A percentile compares a stretch with the other conserved stretches of the same genome.
phyloP scores from a whole-genome alignment of 257 asterid genomes.

The Petunia axillaris region DNA sequence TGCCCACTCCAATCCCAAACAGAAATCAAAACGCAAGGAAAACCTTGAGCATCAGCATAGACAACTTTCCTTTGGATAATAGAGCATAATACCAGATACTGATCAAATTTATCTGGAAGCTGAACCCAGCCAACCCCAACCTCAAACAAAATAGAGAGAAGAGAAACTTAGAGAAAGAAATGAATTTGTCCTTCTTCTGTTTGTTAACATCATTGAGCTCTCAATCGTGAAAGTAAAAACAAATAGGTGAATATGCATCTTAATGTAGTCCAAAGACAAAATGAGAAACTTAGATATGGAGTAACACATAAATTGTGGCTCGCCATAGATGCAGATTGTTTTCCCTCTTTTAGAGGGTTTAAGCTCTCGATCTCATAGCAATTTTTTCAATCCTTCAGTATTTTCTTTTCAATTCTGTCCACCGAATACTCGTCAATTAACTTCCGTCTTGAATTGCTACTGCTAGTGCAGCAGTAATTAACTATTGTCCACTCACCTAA shows the following conservation, averaged over 20 bases:
- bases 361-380: neutral
- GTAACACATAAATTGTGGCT: neutral
- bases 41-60: neutral
- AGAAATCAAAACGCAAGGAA: neutral
- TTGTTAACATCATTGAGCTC: neutral
- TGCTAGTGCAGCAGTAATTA: neutral
- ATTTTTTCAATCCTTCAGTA: neutral
- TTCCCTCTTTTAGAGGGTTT: slow-evolving; percentile 4
- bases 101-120: neutral
- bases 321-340: neutral
- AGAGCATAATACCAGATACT: slow-evolving; percentile 10
- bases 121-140: neutral
- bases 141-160: neutral
- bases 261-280: slow-evolving; percentile 1
- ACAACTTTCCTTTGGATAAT: neutral
- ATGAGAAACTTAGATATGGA: slow-evolving; percentile 4
- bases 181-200: neutral
- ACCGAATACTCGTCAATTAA: neutral
- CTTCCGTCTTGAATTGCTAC: neutral
- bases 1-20: neutral
- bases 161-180: slow-evolving; percentile 1
- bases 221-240: slow-evolving; percentile 8
- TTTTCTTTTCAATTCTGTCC: neutral
- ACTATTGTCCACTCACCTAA: slow-evolving; percentile 4
- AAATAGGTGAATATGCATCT: slow-evolving; percentile 17